A percentile compares a stretch with the other conserved stretches of the same genome.
Conservation (phyloP, 129 eudicot species). For the Tagetes patula region DNA sequence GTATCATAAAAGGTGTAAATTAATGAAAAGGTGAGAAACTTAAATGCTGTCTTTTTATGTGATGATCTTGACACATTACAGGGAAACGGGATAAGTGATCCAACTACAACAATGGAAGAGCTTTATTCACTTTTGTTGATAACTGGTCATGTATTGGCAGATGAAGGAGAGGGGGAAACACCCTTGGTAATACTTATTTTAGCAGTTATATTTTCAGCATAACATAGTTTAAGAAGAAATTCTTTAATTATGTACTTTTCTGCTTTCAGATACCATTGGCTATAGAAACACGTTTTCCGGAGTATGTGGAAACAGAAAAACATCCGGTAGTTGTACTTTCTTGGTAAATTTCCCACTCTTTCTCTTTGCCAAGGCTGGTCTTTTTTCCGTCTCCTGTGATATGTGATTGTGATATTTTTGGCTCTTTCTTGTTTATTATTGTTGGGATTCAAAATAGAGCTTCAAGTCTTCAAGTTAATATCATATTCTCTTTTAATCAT, state of each 20-base stretch:
- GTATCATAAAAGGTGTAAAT: not conserved
- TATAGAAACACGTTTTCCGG: slow-evolving; percentile 61
- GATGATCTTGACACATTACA: slow-evolving; percentile 28
- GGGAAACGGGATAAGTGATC: slow-evolving; percentile 76
- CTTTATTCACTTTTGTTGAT: slow-evolving; percentile 81
- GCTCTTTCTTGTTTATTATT: not conserved
- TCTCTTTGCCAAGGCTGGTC: slow-evolving; percentile 11
- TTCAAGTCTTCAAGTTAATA: not conserved
- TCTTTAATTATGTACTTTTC: slow-evolving; percentile 18
- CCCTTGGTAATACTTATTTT: slow-evolving; percentile 55
- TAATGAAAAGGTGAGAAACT: no score
- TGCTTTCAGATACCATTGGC: slow-evolving; percentile 70
- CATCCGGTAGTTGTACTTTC: slow-evolving; percentile 86
- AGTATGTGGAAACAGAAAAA: slow-evolving; percentile 55
- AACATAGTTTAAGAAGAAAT: not conserved
- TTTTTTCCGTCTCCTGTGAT: slow-evolving; percentile 6
- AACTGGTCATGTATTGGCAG: slow-evolving; percentile 92
- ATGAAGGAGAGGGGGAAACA: slow-evolving; percentile 95
- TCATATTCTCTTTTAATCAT: no score
- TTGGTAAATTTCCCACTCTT: slow-evolving; percentile 49
- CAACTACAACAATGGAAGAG: slow-evolving; percentile 88
- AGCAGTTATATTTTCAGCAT: slow-evolving; percentile 9
- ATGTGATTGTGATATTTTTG: slow-evolving; percentile 17
- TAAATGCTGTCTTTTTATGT: slow-evolving; percentile 1
- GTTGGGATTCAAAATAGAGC: not conserved